A percentile compares a stretch with the other conserved stretches of the same genome.
Evolutionary conservation across 495 filamentous ascomycete genomes (phyloP).

Genomic region (Aspergillus steynii): DNA sequence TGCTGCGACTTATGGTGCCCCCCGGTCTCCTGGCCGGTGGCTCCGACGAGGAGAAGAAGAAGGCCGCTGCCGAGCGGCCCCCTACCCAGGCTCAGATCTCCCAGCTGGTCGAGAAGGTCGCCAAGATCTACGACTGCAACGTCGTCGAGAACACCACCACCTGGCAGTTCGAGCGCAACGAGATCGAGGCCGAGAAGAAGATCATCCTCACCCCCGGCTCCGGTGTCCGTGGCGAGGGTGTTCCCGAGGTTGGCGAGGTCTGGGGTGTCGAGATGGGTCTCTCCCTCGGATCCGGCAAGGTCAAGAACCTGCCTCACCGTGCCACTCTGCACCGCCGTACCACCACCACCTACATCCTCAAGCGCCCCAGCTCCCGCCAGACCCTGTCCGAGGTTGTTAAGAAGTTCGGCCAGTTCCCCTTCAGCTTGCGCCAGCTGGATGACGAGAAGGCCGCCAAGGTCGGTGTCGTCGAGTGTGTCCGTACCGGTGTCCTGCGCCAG

Average conservation of each 20-base stretch:
- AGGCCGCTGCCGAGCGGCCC: slow-evolving; percentile 78
- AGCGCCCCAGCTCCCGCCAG: slow-evolving; percentile 87
- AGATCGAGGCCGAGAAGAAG: slow-evolving; percentile 98
- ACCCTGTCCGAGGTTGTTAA: slow-evolving; percentile 88
- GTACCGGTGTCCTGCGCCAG: slow-evolving; percentile 83
- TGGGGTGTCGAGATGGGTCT: slow-evolving; percentile 98
- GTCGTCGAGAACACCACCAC: slow-evolving; percentile 96
- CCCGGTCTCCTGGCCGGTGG: slow-evolving; percentile 80
- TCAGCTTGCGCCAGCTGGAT: slow-evolving; percentile 94
- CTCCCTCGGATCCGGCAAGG: slow-evolving; percentile 86
- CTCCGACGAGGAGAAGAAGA: slow-evolving; percentile 90
- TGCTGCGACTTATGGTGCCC: slow-evolving; percentile 87
- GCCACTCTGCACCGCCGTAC: slow-evolving; percentile 92
- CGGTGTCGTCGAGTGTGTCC: slow-evolving; percentile 92
- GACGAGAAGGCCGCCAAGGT: slow-evolving; percentile 96
- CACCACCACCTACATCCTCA: slow-evolving; percentile 82
- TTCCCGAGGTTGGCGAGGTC: slow-evolving; percentile 88
- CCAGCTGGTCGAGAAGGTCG: slow-evolving; percentile 84
- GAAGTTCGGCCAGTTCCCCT: slow-evolving; percentile 97
- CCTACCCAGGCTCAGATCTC: slow-evolving; percentile 83
- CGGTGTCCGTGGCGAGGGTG: slow-evolving; percentile 83
- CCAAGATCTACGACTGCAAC: slow-evolving; percentile 85
- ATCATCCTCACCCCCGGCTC: slow-evolving; percentile 89
- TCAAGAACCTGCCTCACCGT: slow-evolving; percentile 84
- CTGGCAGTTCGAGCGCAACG: slow-evolving; percentile 93